Conservation (phyloP, 345 rosid species). For the Citrus cavaleriei region DNA sequence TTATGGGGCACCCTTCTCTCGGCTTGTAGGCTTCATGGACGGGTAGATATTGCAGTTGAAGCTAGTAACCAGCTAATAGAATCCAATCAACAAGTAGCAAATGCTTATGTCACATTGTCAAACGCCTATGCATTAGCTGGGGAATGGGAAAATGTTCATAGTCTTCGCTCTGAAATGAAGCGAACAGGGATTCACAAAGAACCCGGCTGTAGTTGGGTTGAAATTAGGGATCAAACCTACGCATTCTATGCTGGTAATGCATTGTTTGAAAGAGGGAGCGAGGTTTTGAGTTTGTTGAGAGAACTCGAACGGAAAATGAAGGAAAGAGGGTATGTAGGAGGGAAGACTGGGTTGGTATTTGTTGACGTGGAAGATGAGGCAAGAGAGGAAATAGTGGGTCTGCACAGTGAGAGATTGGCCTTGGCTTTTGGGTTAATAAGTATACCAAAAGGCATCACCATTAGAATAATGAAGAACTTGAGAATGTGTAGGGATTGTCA, state of each 20-base stretch:
- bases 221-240: slow-evolving; percentile 41
- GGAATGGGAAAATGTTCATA: slow-evolving; percentile 56
- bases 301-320: slow-evolving; percentile 57
- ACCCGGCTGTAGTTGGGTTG: slow-evolving; percentile 84
- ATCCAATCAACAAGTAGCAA: slow-evolving; percentile 55
- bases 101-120: slow-evolving; percentile 65
- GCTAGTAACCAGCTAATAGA: slow-evolving; percentile 52
- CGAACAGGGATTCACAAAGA: slow-evolving; percentile 54
- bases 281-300: slow-evolving; percentile 41
- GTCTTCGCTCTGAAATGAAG: slow-evolving; percentile 61
- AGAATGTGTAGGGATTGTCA: slow-evolving; percentile 79
- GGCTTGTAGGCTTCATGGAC: slow-evolving; percentile 66
- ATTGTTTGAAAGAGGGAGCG: slow-evolving; percentile 34
- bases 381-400: slow-evolving; percentile 42
- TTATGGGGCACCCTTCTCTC: slow-evolving; percentile 82
- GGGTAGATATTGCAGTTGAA: slow-evolving; percentile 63
- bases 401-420: slow-evolving; percentile 79
- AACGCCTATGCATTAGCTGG: slow-evolving; percentile 60
- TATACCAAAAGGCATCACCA: slow-evolving; percentile 38
- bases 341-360: slow-evolving; percentile 38
- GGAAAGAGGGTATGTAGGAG: slow-evolving; percentile 48
- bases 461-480: slow-evolving; percentile 64
- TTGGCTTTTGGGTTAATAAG: slow-evolving; percentile 53
- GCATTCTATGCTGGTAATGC: slow-evolving; percentile 59
- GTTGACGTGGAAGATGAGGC: slow-evolving; percentile 70